Evolutionary conservation across 2,329 filamentous ascomycete genomes (phyloP).

Genomic region (Stachybotrys echinatus): DNA sequence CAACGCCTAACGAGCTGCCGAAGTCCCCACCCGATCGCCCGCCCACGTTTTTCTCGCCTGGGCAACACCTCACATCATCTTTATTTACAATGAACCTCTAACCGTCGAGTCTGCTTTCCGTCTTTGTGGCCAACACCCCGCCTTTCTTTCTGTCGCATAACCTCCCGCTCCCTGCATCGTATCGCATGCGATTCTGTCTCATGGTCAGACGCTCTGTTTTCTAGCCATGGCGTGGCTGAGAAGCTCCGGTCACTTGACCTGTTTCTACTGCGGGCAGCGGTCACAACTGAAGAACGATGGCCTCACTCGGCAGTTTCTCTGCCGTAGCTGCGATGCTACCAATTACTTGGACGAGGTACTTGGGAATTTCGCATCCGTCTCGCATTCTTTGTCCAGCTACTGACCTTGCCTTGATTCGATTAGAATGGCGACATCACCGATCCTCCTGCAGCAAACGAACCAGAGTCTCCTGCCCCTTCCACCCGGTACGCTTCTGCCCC

Average conservation of each 20-base stretch:
- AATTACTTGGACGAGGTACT: constrained; percentile 84
- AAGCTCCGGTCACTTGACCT: constrained; percentile 47
- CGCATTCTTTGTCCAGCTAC: neutral
- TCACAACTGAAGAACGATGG: constrained; percentile 57
- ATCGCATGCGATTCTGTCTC: neutral
- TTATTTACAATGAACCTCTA: too few relatives aligned
- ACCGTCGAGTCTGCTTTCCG: too few relatives aligned
- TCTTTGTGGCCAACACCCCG: neutral
- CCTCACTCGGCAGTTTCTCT: constrained; percentile 61
- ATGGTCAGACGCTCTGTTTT: neutral
- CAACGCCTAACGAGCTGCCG: too few relatives aligned
- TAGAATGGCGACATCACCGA: constrained; percentile 88
- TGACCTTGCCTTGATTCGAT: neutral
- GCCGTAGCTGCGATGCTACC: constrained; percentile 72
- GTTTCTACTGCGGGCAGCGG: constrained; percentile 79
- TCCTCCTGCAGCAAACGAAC: constrained; percentile 59
- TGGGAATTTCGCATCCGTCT: neutral
- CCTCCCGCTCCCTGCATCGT: neutral
- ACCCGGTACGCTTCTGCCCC: constrained; percentile 40
- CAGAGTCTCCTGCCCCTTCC: constrained; percentile 30
- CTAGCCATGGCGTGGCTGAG: constrained; percentile 36
- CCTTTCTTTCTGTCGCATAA: neutral
- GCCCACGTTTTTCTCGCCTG: too few relatives aligned
- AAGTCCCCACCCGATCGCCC: too few relatives aligned
- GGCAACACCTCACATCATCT: too few relatives aligned